Base-by-base conservation (phyloP, 169 alveolate species). In the Plasmodium gaboni region DNA sequence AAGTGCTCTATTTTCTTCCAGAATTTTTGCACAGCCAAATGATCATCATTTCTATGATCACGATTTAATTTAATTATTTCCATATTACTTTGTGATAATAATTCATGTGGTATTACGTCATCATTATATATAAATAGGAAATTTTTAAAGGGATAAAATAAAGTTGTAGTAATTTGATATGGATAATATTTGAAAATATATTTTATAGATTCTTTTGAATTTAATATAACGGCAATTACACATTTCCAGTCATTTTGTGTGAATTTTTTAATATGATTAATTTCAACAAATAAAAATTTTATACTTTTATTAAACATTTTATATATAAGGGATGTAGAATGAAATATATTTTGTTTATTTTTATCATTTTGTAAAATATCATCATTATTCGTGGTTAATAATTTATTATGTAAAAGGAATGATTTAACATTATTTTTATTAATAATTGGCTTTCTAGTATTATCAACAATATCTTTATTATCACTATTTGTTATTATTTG, bases 191-290 rank as follows among this genome's bases (percentile, higher is more conserved):
- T 88, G 74, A 94, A 92, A 48, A 80, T 65, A 24, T 91, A 73
- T 93, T 94, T 89, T 17, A 83, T 59, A 9, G 93, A 93, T 12
- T 93, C 94, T 63, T 94, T 94, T 4, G 92, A 88, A 87, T 92
- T 94, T 65, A 94, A 22, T 13, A 94, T 85, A 26, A 92, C 96
- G 17, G 95, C 93, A 28, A 94, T 94, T 70, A 94, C 95, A 32
- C 94, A 87, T 73, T 92, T 88, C 96, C 96, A 94, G 69, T 94
- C 95, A n/a, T 87, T 59, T 28, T 91, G 80, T 24, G 94, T 87
- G 65, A 94, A 92, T 51, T 86, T 83, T 19, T 91, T 38, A 38
- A 91, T 91, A 65, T 94, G 87, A 2, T 94, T 90, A 73, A 87
- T 92, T 88, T 94, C 96, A 13, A 94, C 87, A 48, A 94, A 93